phyloP scores from a whole-genome alignment of 1,284 basidiomycete genomes.

The Ganoderma lucidum region DNA sequence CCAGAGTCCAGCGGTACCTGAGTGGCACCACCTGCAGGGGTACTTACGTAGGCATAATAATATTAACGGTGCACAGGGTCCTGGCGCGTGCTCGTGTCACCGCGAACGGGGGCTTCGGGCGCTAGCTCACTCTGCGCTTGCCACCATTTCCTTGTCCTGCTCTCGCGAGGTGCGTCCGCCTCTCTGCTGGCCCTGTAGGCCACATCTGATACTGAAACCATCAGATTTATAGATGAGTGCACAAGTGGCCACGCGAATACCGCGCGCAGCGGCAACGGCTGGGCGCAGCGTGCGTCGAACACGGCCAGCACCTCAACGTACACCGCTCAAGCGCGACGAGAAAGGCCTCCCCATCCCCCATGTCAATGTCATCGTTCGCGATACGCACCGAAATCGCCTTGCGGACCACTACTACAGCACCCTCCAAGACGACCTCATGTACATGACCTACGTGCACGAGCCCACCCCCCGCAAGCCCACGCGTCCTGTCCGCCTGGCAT shows the following conservation, averaged over 20 bases:
- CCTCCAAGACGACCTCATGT: conserved; percentile 89
- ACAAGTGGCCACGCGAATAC: conserved; percentile 26
- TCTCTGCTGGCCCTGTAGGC: neutral
- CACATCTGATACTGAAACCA: neutral
- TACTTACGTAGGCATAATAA: too few relatives aligned
- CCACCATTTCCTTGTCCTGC: conserved; percentile 1
- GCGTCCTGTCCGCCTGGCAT: conserved; percentile 70
- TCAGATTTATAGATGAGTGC: conserved; percentile 34
- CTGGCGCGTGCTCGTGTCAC: neutral
- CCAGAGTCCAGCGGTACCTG: too few relatives aligned
- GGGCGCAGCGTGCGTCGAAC: conserved; percentile 38
- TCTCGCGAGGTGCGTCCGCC: conserved; percentile 2
- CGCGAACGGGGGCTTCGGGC: neutral
- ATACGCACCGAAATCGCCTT: conserved; percentile 82
- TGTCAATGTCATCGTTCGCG: conserved; percentile 66
- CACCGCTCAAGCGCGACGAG: conserved; percentile 55
- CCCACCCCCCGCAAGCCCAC: conserved; percentile 57
- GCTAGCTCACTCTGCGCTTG: conserved; percentile 5
- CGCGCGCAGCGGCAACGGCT: conserved; percentile 31
- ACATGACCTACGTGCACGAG: conserved; percentile 93
- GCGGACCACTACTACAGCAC: conserved; percentile 88
- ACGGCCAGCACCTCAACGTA: conserved; percentile 41
- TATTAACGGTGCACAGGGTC: neutral
- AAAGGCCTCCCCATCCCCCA: conserved; percentile 73
- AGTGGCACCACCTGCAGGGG: too few relatives aligned